A percentile compares a stretch with the other conserved stretches of the same genome.
phyloP scores from a whole-genome alignment of 805 yeast genomes.

The Metschnikowia hibisci region DNA sequence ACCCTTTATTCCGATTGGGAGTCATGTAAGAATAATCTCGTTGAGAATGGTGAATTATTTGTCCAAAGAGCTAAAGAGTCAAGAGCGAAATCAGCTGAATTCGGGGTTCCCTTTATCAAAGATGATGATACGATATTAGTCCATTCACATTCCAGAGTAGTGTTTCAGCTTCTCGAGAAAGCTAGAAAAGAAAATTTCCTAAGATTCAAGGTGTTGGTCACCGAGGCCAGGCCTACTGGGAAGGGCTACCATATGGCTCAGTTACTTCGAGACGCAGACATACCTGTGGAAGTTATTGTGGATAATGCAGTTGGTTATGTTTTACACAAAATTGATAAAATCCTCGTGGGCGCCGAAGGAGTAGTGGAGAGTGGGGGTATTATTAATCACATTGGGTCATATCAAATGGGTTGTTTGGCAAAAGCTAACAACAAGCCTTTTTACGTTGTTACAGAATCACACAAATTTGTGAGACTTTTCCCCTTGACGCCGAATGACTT shows the following conservation, averaged over 20 bases:
- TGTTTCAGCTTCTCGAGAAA: conserved; percentile 63
- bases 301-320: conserved; percentile 94
- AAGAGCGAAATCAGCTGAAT: conserved; percentile 79
- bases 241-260: conserved; percentile 73
- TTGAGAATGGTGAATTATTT: conserved; percentile 89
- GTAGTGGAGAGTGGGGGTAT: conserved; percentile 99
- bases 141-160: conserved; percentile 91
- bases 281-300: conserved; percentile 83
- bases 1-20: conserved; percentile 94
- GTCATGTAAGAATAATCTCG: conserved; percentile 79
- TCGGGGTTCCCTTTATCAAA: conserved; percentile 83
- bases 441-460: conserved; percentile 91
- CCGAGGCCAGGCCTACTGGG: conserved; percentile 86
- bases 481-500: conserved; percentile 92
- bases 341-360: conserved; percentile 97
- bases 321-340: conserved; percentile 86
- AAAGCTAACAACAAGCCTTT: conserved; percentile 87
- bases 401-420: conserved; percentile 91
- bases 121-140: conserved; percentile 90
- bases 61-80: conserved; percentile 89
- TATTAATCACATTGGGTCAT: conserved; percentile 91
- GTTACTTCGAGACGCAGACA: conserved; percentile 60
- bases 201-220: conserved; percentile 84
- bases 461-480: conserved; percentile 93
- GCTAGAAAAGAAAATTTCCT: conserved; percentile 72